Base-by-base conservation (phyloP, 2,329 filamentous ascomycete genomes). In the Sphaerostilbella broomeana region DNA sequence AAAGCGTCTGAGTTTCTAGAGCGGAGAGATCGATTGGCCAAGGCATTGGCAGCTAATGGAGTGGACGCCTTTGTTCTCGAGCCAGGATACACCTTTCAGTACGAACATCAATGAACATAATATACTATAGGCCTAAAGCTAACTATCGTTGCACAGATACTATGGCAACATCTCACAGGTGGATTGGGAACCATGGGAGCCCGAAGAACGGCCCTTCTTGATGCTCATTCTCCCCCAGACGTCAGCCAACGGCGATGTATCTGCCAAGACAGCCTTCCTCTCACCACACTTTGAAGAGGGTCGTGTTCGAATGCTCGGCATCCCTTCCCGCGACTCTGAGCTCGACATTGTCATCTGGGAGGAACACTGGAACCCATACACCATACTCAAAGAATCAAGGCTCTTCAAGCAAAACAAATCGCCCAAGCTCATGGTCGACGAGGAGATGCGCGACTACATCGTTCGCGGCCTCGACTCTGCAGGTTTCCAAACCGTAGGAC, bases 101-200 rank as follows among this genome's bases (percentile, higher is more conserved):
- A 53, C 40, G 47, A 15, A n/a, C 4, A 5, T 12, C 6, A 17
- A 17, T 31, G 16, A 13, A n/a, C 7, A 21, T 19, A 17, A 18
- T 10, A 21, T n/a, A n/a, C n/a, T n/a, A n/a, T n/a, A n/a, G n/a
- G n/a, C n/a, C n/a, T n/a, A n/a, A n/a, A n/a, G n/a, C n/a, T n/a
- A n/a, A n/a, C 24, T 38, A 5, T 41, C 21, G 18, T 22, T 2
- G 4, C 4, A 4, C 12, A 59, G 62, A 25, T 70, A 81, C 54
- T 81, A 79, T 50, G 76, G 67, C 32, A 81, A 81, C 49, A 65
- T 76, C 28, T 77, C 73, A 1, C 77, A 81, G 50, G 55, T 53
- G 1, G 71, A 80, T 44, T 81, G 77, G 77, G 76, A 81, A 46
- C 69, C 72, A 1, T 81, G 75, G 75, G 77, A 80, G 62, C 75